Evolutionary conservation across 2,329 filamentous ascomycete genomes (phyloP), one percentile per base, ranked within the genome.

Genomic region (Leptographium procerum): DNA sequence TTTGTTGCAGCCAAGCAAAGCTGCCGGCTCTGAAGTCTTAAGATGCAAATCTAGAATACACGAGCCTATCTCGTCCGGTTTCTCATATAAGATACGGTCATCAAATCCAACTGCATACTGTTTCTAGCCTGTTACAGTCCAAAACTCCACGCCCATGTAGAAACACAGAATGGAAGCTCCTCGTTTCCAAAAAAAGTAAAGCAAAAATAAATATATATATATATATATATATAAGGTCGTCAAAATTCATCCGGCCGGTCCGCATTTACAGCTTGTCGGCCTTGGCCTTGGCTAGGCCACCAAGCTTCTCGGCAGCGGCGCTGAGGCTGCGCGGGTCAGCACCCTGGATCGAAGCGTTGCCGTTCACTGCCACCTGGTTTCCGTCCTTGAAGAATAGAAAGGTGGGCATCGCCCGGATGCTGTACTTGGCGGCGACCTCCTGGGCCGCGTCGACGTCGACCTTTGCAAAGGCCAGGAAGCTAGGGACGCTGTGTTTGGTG

Each of bases 381-480:
- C 78, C 79, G 45, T 81, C 73, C 69, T 80, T 75, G 70, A 84
- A 83, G 70, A 83, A 78, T 68, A 80, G 71, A 67, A 84, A 83
- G 52, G 80, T 81, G n/a, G 81, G 81, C 72, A 84, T 79, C 65
- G 77, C 76, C 34, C 75, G 72, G 67, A 84, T 71, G 66, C 72
- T 70, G 65, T 82, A 77, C 61, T 74, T 71, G 14, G 66, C 65
- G 57, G 80, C 75, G 28, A 80, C 72, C 55, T 80, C 77, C 60
- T 75, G 71, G 13, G 76, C 74, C 52, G 73, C 69, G 67, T 84
- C 81, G 66, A 80, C 80, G 70, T 84, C 76, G 68, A 84, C 78
- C 69, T 81, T 80, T 65, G 78, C 79, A 62, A 84, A 83, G 62
- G 75, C 74, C 52, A 78, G 73, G 48, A 71, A 68, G 52, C 75